Evolutionary conservation across 1,284 basidiomycete species (phyloP), one percentile per base, ranked within the genome.

Genomic region (Fomitopsis betulina): DNA sequence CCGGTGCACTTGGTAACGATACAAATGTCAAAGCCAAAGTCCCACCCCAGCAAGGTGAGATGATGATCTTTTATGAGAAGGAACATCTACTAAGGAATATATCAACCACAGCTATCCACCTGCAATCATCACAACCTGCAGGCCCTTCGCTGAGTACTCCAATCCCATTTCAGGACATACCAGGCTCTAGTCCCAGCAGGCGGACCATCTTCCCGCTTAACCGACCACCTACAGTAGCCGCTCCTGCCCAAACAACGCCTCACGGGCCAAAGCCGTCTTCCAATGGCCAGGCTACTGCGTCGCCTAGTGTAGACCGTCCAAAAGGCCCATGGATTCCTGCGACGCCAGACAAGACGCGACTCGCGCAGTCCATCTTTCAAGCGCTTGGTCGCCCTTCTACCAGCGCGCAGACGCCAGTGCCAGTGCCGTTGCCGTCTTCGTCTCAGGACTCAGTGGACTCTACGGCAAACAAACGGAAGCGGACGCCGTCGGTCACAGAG

Each of bases 291-390:
- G 21, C 37, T 15, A 21, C 21, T 19, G 17, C 8, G 9, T 15
- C 54, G 27, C 5, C 45, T 15, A 9, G 13, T 30, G 25, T 25
- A 3, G 32, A 45, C 12, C 37, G 50, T 21, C 38, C 56, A 23
- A 69, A 30, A 7, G 58, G 52, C 21, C 43, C 58, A 6, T 62
- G 68, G 59, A 71, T 72, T 1, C 76, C 78, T 3, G 69, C 68
- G 33, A 68, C 74, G 27, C 75, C 73, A 3, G 70, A 77, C 54
- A 75, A 65, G 58, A 68, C 64, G 19, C 75, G 73, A 37, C 67
- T 80, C 21, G 79, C 79, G 15, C 72, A 67, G 39, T 79, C 80
- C 60, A 70, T 80, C 25, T 58, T 80, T 15, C 72, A 72, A 5
- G 74, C 77, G 9, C 66, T 80, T 5, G 72, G 75, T 9, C 68